Evolutionary conservation across 2,329 filamentous ascomycete species (phyloP).

Genomic region (Thielaviopsis punctulata): DNA sequence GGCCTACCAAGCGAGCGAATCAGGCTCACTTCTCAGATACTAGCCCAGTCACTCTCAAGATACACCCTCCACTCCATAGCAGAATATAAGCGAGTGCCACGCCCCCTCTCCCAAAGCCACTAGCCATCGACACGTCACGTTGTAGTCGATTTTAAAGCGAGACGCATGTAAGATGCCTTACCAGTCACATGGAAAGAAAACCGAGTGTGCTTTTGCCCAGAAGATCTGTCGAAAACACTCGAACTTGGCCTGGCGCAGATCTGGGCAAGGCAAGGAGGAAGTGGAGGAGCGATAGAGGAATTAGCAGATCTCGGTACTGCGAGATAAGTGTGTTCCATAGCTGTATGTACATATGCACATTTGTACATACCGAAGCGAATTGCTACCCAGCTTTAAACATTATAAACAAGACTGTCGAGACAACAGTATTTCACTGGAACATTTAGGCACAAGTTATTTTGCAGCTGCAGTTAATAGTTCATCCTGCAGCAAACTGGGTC

Average conservation of each 20-base stretch:
- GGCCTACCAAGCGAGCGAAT: too few relatives aligned
- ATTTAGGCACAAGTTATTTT: background rate
- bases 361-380: too few relatives aligned
- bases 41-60: background rate
- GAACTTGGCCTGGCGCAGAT: background rate
- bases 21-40: background rate
- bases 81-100: background rate
- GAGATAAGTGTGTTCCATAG: background rate
- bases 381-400: too few relatives aligned
- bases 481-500: background rate
- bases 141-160: background rate
- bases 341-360: background rate
- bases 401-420: background rate
- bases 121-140: background rate
- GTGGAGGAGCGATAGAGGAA: background rate
- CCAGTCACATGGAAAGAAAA: background rate
- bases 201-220: background rate
- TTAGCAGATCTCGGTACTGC: background rate
- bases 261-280: background rate
- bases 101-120: background rate
- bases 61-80: background rate
- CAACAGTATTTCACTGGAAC: too few relatives aligned
- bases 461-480: background rate
- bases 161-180: background rate
- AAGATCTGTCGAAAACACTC: background rate